Evolutionary conservation across 768 basidiomycete genomes (phyloP).

Genomic region (Dentipellis sp.): DNA sequence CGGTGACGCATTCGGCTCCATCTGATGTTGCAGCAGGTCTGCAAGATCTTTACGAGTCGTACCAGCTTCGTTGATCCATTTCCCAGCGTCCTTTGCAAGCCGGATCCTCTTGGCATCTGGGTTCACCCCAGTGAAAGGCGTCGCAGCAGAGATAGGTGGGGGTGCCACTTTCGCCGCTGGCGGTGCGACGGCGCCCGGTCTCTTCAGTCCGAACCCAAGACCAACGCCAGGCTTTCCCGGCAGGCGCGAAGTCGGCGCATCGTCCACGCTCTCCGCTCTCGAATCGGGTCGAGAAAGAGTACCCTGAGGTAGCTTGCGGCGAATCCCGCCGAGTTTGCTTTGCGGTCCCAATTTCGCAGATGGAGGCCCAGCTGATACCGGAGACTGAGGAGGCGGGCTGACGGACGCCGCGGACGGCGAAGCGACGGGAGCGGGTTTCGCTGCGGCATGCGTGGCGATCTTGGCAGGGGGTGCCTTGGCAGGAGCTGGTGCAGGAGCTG

Average conservation of each 20-base stretch:
- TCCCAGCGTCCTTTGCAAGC: conserved; percentile 64
- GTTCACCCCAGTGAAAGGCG: conserved; percentile 40
- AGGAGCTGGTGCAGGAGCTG: conserved; percentile 13
- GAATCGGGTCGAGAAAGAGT: conserved; percentile 39
- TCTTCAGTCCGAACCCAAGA: conserved; percentile 29
- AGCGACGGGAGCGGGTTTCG: conserved; percentile 6
- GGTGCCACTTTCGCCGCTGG: conserved; percentile 23
- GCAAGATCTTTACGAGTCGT: conserved; percentile 79
- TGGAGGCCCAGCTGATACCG: conserved; percentile 26
- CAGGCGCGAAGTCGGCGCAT: conserved; percentile 23
- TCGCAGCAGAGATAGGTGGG: conserved; percentile 23
- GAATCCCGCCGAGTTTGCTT: conserved; percentile 53
- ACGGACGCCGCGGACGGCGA: conserved; percentile 13
- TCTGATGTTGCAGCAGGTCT: conserved; percentile 81
- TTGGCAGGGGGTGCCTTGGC: conserved; percentile 13
- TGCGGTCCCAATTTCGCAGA: conserved; percentile 29
- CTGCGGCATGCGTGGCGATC: conserved; percentile 7
- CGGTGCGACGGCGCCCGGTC: conserved; percentile 26
- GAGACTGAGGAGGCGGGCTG: conserved; percentile 37
- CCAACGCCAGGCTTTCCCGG: conserved; percentile 27
- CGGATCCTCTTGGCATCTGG: conserved; percentile 56
- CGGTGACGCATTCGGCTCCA: conserved; percentile 77
- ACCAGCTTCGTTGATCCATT: conserved; percentile 84
- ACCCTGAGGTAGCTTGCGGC: conserved; percentile 62
- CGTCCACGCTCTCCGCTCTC: conserved; percentile 28